Evolutionary conservation across 768 basidiomycete species (phyloP).

Genomic region (Amanita pallidorosea): DNA sequence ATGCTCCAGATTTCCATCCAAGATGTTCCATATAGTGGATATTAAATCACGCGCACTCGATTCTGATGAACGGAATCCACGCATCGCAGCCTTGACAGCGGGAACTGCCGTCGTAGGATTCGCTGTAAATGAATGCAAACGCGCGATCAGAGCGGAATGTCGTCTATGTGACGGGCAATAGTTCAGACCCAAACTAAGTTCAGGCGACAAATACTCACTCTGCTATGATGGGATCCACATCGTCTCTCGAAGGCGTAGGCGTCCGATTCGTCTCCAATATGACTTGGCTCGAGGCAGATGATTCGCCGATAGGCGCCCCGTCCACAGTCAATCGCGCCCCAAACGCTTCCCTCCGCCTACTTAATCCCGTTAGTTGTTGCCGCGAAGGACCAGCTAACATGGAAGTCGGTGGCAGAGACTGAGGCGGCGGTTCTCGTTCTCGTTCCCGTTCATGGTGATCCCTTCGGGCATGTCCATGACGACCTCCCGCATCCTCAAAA

Average conservation of each 20-base stretch:
- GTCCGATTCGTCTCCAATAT: constrained; percentile 19
- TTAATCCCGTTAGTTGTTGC: constrained; percentile 16
- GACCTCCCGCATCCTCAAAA: constrained; percentile 33
- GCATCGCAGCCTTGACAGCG: constrained; percentile 64
- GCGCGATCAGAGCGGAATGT: constrained; percentile 51
- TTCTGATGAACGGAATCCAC: constrained; percentile 70
- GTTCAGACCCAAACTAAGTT: not conserved
- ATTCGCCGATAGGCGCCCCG: constrained; percentile 9
- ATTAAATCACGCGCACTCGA: constrained; percentile 77
- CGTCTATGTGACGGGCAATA: constrained; percentile 31
- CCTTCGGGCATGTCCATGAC: constrained; percentile 29
- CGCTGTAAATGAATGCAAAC: constrained; percentile 47
- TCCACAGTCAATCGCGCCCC: constrained; percentile 45
- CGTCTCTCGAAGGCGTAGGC: constrained; percentile 29
- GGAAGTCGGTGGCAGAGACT: constrained; percentile 14
- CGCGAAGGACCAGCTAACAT: constrained; percentile 7
- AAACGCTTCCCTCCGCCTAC: constrained; percentile 51
- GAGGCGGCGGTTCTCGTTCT: constrained; percentile 37
- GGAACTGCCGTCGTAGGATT: constrained; percentile 49
- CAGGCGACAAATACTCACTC: constrained; percentile 32
- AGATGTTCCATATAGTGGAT: constrained; percentile 72
- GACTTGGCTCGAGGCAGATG: constrained; percentile 7
- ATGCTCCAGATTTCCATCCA: constrained; percentile 45
- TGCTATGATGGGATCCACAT: constrained; percentile 40
- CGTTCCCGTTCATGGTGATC: constrained; percentile 32